A percentile compares a stretch with the other conserved stretches of the same genome.
Evolutionary conservation across 1,284 basidiomycete species (phyloP).

Genomic region (Porphyrellus sp.): DNA sequence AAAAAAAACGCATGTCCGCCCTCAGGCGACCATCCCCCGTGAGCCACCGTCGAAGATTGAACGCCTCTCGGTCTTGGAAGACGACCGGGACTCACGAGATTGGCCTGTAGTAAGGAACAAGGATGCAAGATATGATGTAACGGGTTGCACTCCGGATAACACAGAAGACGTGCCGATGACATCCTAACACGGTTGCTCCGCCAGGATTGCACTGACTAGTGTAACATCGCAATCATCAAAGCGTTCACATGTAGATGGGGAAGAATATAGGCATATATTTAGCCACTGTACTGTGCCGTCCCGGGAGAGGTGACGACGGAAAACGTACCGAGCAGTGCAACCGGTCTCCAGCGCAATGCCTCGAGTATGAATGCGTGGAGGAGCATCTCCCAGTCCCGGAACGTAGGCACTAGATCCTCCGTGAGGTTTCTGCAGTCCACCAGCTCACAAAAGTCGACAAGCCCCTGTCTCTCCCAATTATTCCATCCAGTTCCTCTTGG

Average conservation of each 20-base stretch:
- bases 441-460: neutral
- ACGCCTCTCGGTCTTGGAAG: constrained; percentile 34
- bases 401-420: constrained; percentile 5
- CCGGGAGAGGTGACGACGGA: neutral
- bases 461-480: constrained; percentile 14
- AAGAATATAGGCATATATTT: neutral
- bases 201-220: constrained; percentile 14
- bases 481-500: constrained; percentile 14
- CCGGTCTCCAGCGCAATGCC: constrained; percentile 40
- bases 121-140: neutral
- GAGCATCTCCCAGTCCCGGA: constrained; percentile 13
- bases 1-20: constrained; percentile 33
- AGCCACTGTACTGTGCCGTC: neutral
- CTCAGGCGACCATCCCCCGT: constrained; percentile 31
- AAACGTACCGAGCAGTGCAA: constrained; percentile 21
- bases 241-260: neutral
- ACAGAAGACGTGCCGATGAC: constrained; percentile 11
- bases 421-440: neutral
- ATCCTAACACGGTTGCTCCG: constrained; percentile 11
- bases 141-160: too few relatives aligned
- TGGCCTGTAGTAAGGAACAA: constrained; percentile 2
- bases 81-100: constrained; percentile 14
- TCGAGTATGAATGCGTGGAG: constrained; percentile 28
- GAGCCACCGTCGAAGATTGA: constrained; percentile 38
- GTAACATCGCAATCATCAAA: neutral